A percentile compares a stretch with the other conserved stretches of the same genome.
Evolutionary conservation across 257 asterid genomes (phyloP).

Genomic region (Paraleonurus japonicus): DNA sequence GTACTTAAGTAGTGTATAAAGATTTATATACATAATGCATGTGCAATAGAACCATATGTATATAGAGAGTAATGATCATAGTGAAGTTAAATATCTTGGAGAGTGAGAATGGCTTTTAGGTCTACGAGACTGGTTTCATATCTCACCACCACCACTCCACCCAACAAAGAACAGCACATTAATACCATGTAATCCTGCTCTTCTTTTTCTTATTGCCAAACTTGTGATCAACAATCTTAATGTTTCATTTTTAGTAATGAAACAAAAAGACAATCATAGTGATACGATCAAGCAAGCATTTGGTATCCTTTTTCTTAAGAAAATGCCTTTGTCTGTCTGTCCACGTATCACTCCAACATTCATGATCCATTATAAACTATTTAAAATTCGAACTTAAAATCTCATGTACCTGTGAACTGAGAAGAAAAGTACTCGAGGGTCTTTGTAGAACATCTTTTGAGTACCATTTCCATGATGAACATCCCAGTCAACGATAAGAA

Average conservation of each 20-base stretch:
- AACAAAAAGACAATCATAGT: not conserved
- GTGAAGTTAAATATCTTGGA: not conserved
- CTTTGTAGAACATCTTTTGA: conserved; percentile 85
- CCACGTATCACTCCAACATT: not conserved
- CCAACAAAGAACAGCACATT: not conserved
- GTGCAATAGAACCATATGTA: not conserved
- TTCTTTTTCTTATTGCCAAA: not conserved
- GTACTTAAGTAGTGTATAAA: not conserved
- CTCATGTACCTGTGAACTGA: conserved; percentile 85
- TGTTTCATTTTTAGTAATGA: not conserved
- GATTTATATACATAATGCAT: not conserved
- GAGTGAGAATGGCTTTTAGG: not conserved
- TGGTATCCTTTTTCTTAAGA: not conserved
- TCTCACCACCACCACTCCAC: not conserved
- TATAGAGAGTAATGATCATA: not conserved
- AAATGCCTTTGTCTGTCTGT: not conserved
- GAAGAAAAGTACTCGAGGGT: conserved; percentile 89
- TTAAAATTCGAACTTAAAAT: not conserved
- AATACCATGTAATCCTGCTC: not conserved
- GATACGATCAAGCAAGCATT: not conserved
- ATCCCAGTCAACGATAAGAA: conserved; percentile 97
- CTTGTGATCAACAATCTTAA: not conserved
- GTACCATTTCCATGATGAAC: conserved; percentile 99
- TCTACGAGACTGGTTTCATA: not conserved
- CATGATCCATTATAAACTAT: not conserved